Evolutionary conservation across 352 stramenopile species (phyloP), one percentile per base, ranked within the genome.

Genomic region (Phytophthora sp.): DNA sequence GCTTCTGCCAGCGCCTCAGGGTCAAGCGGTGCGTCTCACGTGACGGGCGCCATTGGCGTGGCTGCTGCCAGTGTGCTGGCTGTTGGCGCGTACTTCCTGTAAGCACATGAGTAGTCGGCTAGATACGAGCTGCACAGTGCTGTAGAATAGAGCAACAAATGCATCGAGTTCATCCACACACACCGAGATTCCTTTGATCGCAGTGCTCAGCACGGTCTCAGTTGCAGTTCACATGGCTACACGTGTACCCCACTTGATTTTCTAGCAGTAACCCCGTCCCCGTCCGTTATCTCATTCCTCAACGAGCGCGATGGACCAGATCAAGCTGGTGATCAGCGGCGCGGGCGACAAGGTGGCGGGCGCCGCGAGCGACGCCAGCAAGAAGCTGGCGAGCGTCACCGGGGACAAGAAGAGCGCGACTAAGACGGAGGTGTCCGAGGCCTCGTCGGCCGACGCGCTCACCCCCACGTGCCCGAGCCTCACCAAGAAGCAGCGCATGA

Each of bases 261-360:
- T 50, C 32, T 52, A 28, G 26, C 20, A 15, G 38, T 20, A 32
- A n/a, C n/a, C n/a, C n/a, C n/a, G n/a, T n/a, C 37, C 37, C 37
- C 18, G 45, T 64, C 61, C 61, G 53, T 64, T 64, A 48, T 62
- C n/a, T 32, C 54, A 70, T 66, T 70, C 30, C 32, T 30, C 4
- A 21, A 66, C 18, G 30, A n/a, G 24, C 55, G 34, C 30, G 1
- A 92, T 92, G 83, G 80, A 92, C 44, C 81, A 90, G 42, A 92
- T 92, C 62, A 89, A 87, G 66, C 69, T 90, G 46, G 87, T 91
- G 59, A 91, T 91, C 55, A 73, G 38, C 24, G 63, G 42, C 31
- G 72, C 77, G 7, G 65, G 66, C 18, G 81, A 77, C 56, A 91
- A 89, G 55, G 51, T 79, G 37, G 64, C 66, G 18, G 46, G 51